phyloP scores from a whole-genome alignment of 2,329 filamentous ascomycete species.

The Colletotrichum spinosum region DNA sequence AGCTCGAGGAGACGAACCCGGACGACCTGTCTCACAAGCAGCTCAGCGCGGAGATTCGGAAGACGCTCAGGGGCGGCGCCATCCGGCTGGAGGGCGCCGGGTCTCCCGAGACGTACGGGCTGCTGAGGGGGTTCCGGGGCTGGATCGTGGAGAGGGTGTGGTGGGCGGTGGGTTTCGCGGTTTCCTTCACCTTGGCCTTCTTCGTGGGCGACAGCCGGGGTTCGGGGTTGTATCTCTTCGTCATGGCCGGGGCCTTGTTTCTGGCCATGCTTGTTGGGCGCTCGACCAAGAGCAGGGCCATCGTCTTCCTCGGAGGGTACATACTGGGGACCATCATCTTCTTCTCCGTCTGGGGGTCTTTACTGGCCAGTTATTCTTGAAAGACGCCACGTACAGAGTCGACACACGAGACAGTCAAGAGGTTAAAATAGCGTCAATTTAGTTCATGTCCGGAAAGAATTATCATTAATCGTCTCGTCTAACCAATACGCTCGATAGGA shows the following conservation, averaged over 20 bases:
- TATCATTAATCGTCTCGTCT: constrained; percentile 34
- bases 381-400: too few relatives aligned
- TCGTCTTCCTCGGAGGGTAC: background rate
- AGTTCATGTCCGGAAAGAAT: constrained; percentile 25
- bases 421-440: background rate
- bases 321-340: constrained; percentile 12
- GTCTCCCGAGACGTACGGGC: background rate
- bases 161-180: background rate
- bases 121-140: constrained; percentile 6
- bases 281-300: constrained; percentile 4
- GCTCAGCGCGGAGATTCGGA: constrained; percentile 37
- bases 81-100: constrained; percentile 33
- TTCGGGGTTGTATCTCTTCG: constrained; percentile 2
- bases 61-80: constrained; percentile 38
- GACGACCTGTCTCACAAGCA: constrained; percentile 36
- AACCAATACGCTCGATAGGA: constrained; percentile 30
- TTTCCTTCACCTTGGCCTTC: constrained; percentile 11
- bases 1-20: constrained; percentile 35
- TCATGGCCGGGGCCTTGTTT: background rate
- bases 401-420: too few relatives aligned
- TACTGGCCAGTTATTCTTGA: too few relatives aligned
- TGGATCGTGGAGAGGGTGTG: constrained; percentile 30
- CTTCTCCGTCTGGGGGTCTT: background rate
- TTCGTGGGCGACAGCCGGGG: background rate
- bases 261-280: constrained; percentile 16